Percentiles rank a stretch among this genome's conserved stretches.
Evolutionary conservation across 371 early-diverging fungal genomes (phyloP).

Genomic region (Choanephora cucurbitarum): DNA sequence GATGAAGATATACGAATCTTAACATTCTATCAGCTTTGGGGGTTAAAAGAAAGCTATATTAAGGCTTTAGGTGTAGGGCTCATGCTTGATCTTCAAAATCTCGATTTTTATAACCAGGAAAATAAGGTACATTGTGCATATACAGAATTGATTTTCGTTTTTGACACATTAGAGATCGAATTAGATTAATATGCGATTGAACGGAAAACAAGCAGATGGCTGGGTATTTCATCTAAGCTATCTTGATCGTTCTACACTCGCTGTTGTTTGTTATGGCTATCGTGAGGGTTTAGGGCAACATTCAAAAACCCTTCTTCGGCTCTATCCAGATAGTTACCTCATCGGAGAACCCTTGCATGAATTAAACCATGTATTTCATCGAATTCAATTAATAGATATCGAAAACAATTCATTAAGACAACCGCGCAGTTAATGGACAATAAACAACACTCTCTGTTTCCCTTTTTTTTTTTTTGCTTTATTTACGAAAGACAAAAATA

Average conservation of each 20-base stretch:
- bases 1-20: constrained; percentile 25
- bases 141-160: too few species aligned
- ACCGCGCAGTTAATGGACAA: constrained; percentile 18
- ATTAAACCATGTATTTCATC: constrained; percentile 4
- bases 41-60: constrained; percentile 63
- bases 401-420: constrained; percentile 9
- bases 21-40: constrained; percentile 58
- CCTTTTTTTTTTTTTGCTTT: constrained; percentile 7
- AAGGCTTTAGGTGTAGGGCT: constrained; percentile 67
- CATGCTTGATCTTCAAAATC: constrained; percentile 38
- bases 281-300: neutral
- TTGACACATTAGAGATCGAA: neutral
- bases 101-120: constrained; percentile 40
- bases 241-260: constrained; percentile 25
- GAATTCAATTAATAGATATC: constrained; percentile 15
- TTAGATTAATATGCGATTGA: constrained; percentile 16
- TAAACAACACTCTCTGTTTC: constrained; percentile 1
- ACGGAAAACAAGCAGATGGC: constrained; percentile 9
- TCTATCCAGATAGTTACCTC: constrained; percentile 4
- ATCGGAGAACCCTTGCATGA: constrained; percentile 13
- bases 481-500: too few species aligned
- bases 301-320: neutral
- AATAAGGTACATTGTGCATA: constrained; percentile 9
- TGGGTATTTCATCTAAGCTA: constrained; percentile 29
- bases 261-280: constrained; percentile 27